phyloP scores from a whole-genome alignment of 1,139 yeast genomes.

The Protomyces lactucae-debilis region DNA sequence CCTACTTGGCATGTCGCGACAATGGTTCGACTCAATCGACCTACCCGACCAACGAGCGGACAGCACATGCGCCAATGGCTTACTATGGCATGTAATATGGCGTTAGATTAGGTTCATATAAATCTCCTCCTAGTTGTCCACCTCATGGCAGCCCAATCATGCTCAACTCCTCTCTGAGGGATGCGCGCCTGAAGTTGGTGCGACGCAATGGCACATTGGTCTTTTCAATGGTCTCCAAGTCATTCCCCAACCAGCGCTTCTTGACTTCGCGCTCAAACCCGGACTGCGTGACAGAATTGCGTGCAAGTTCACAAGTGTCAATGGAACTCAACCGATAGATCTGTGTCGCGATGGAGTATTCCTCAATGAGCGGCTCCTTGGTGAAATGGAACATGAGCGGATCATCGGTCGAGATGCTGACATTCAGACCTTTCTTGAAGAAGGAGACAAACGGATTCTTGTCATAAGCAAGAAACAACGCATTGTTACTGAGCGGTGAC shows the following conservation, averaged over 20 bases:
- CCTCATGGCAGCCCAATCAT: background rate
- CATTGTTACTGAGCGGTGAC: slow-evolving; percentile 97
- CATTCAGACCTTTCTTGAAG: slow-evolving; percentile 88
- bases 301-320: slow-evolving; percentile 90
- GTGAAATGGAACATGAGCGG: slow-evolving; percentile 94
- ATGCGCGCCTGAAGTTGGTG: slow-evolving; percentile 6
- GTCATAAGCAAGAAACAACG: slow-evolving; percentile 88
- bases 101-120: background rate
- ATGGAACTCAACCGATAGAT: slow-evolving; percentile 88
- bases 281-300: slow-evolving; percentile 79
- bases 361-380: slow-evolving; percentile 95
- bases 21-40: background rate
- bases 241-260: slow-evolving; percentile 85
- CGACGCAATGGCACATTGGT: slow-evolving; percentile 69
- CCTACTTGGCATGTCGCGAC: slow-evolving; percentile 30
- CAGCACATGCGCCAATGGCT: background rate
- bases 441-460: slow-evolving; percentile 87
- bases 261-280: slow-evolving; percentile 87
- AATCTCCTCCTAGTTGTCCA: background rate
- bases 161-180: slow-evolving; percentile 7
- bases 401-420: slow-evolving; percentile 88
- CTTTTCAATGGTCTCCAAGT: slow-evolving; percentile 66
- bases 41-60: background rate
- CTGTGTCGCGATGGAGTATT: slow-evolving; percentile 95
- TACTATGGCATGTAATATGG: background rate